Evolutionary conservation across 1,139 yeast species (phyloP).

Genomic region (Barnettozyma hawaiiensis): DNA sequence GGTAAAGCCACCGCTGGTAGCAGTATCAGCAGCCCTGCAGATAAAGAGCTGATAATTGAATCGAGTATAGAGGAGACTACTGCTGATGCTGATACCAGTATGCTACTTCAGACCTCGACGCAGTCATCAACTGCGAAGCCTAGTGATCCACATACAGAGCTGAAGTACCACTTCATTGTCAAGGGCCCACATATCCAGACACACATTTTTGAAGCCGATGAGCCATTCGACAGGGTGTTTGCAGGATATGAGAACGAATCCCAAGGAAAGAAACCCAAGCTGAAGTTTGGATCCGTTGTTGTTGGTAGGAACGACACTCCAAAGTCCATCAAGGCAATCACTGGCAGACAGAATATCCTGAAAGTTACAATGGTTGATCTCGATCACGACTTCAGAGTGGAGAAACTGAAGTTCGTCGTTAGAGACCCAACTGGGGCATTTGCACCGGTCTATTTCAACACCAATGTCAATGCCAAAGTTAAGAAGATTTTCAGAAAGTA

Average conservation of each 20-base stretch:
- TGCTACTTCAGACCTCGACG: slow-evolving; percentile 5
- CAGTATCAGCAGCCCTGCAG: neutral
- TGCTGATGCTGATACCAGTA: neutral
- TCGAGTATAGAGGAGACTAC: neutral
- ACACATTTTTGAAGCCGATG: neutral
- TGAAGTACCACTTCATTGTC: slow-evolving; percentile 3
- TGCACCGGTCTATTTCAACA: slow-evolving; percentile 4
- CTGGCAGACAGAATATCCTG: slow-evolving; percentile 3
- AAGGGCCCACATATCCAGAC: slow-evolving; percentile 5
- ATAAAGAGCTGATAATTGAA: slow-evolving; percentile 1
- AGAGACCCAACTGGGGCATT: neutral
- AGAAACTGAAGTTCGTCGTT: slow-evolving; percentile 2
- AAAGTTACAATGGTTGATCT: neutral
- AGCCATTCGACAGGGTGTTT: neutral
- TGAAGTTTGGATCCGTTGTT: neutral
- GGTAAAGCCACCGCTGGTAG: too few relatives aligned
- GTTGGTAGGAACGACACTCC: slow-evolving; percentile 6
- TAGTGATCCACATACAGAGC: neutral
- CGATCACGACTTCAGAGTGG: neutral
- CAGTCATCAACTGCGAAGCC: neutral
- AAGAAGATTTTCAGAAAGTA: slow-evolving; percentile 10
- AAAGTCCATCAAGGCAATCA: slow-evolving; percentile 2
- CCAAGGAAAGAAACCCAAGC: slow-evolving; percentile 1
- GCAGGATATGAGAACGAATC: neutral
- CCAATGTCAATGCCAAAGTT: slow-evolving; percentile 3